Conservation (phyloP, 164 flowering plant genomes). For the Vitis riparia region DNA sequence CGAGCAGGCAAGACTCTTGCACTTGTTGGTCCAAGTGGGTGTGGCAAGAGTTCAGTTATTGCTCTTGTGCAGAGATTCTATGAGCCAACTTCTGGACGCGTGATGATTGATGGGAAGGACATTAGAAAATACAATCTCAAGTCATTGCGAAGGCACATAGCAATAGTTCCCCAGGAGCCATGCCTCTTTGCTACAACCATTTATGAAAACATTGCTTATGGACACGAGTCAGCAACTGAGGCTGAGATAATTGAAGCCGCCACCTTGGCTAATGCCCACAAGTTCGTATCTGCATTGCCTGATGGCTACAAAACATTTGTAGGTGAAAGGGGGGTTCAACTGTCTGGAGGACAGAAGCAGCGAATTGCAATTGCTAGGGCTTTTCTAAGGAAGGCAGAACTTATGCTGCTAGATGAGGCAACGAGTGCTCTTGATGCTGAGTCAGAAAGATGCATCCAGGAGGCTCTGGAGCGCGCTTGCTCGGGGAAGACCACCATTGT, state of each 20-base stretch:
- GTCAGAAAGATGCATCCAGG: slow-evolving; percentile 87
- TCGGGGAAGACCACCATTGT: slow-evolving; percentile 80
- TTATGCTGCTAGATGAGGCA: slow-evolving; percentile 93
- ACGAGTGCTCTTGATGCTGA: slow-evolving; percentile 97
- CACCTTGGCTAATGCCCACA: slow-evolving; percentile 79
- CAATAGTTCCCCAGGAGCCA: slow-evolving; percentile 90
- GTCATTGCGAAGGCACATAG: slow-evolving; percentile 72
- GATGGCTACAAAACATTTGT: slow-evolving; percentile 89
- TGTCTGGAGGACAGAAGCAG: slow-evolving; percentile 97
- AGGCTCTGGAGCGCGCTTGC: slow-evolving; percentile 74
- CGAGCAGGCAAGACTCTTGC: slow-evolving; percentile 93
- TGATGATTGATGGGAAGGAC: slow-evolving; percentile 88
- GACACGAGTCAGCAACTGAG: slow-evolving; percentile 74
- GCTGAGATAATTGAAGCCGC: slow-evolving; percentile 91
- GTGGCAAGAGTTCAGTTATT: slow-evolving; percentile 92
- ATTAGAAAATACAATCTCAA: slow-evolving; percentile 82
- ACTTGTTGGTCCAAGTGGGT: slow-evolving; percentile 96
- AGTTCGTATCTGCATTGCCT: slow-evolving; percentile 80
- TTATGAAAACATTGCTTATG: slow-evolving; percentile 89
- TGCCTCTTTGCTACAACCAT: slow-evolving; percentile 83
- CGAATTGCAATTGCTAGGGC: slow-evolving; percentile 94
- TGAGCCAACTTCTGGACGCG: slow-evolving; percentile 87
- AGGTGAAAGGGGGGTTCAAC: slow-evolving; percentile 89
- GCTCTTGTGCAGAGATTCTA: slow-evolving; percentile 81
- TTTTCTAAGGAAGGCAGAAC: slow-evolving; percentile 63